Conservation (phyloP, 306 rosid species). For the Prunus kanzakura region DNA sequence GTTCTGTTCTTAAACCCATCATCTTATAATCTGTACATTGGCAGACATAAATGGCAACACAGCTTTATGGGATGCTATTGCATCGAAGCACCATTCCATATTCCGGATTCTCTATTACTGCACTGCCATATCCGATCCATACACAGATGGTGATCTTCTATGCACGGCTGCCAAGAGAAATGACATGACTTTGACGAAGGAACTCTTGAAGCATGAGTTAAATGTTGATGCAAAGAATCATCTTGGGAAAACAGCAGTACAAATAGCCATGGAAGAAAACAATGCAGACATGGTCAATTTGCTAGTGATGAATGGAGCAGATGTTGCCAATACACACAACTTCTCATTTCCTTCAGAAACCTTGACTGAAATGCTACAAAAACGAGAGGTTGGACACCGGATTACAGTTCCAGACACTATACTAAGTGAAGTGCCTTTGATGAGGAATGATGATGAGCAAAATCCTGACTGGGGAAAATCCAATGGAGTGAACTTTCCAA, state of each 20-base stretch:
- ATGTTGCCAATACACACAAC: conserved; percentile 14
- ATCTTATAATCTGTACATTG: conserved; percentile 13
- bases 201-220: conserved; percentile 59
- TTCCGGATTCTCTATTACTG: conserved; percentile 58
- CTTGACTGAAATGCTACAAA: conserved; percentile 47
- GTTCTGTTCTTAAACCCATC: not conserved
- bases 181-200: conserved; percentile 42
- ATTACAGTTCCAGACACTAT: conserved; percentile 43
- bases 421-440: conserved; percentile 23
- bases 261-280: conserved; percentile 53
- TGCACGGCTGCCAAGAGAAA: conserved; percentile 64
- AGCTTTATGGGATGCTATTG: conserved; percentile 75
- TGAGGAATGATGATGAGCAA: conserved; percentile 34
- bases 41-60: conserved; percentile 68
- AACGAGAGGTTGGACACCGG: conserved; percentile 53
- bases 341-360: conserved; percentile 24
- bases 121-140: conserved; percentile 45
- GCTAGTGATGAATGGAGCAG: conserved; percentile 61
- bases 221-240: conserved; percentile 54
- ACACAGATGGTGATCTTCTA: conserved; percentile 52
- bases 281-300: conserved; percentile 59
- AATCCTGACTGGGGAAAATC: conserved; percentile 28
- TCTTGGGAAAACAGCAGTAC: conserved; percentile 44
- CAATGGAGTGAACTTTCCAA: conserved; percentile 27
- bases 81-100: conserved; percentile 58